Conservation (phyloP, 805 yeast genomes). For the Pichia californica region DNA sequence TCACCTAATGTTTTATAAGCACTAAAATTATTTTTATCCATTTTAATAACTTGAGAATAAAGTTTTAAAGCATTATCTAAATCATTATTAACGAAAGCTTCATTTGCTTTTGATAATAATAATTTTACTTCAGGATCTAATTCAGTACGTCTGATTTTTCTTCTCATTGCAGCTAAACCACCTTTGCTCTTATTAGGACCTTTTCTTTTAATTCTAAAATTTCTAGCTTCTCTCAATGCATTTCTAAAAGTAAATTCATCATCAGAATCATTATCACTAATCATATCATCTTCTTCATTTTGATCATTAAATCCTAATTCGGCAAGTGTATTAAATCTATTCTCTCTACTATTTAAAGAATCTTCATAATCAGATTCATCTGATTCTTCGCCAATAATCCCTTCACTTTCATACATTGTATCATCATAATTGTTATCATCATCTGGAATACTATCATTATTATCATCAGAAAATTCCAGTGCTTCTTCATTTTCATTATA, state of each 20-base stretch:
- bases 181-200: constrained; percentile 19
- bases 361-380: constrained; percentile 15
- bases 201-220: constrained; percentile 42
- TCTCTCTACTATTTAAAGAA: constrained; percentile 12
- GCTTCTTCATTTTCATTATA: constrained; percentile 30
- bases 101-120: constrained; percentile 67
- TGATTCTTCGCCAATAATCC: constrained; percentile 9
- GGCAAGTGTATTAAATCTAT: constrained; percentile 19
- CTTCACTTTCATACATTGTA: constrained; percentile 10
- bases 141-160: constrained; percentile 37
- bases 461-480: constrained; percentile 25
- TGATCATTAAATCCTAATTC: constrained; percentile 25
- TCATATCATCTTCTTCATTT: constrained; percentile 23
- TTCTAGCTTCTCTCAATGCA: constrained; percentile 61
- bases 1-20: constrained; percentile 90
- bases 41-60: constrained; percentile 65
- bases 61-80: constrained; percentile 50
- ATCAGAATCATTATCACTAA: constrained; percentile 31
- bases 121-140: constrained; percentile 68
- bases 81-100: constrained; percentile 65
- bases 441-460: constrained; percentile 11
- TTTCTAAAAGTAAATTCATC: constrained; percentile 49
- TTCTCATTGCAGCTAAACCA: constrained; percentile 32
- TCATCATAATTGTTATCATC: constrained; percentile 17
- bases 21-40: constrained; percentile 69